These are phyloP conservation scores for Gaeumannomyces tritici DNA, from an alignment of 2,329 filamentous ascomycete species.

Conservation along the genomic window DNA sequence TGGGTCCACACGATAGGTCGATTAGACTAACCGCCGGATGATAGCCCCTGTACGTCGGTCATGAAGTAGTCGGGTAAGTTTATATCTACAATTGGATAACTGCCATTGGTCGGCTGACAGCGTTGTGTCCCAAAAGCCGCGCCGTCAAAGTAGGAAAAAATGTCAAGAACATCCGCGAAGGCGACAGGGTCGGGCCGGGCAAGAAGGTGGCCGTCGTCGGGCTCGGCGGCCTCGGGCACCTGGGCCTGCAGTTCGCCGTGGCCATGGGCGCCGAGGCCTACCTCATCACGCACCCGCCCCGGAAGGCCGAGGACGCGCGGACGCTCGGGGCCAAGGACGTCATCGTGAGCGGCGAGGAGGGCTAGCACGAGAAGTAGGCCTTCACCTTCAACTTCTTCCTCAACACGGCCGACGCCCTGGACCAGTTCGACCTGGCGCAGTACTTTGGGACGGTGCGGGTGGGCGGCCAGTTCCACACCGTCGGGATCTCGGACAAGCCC, in stretches of 20 bases:
- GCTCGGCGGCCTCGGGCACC: slow-evolving; percentile 30
- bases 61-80: slow-evolving; percentile 26
- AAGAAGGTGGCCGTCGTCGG: slow-evolving; percentile 33
- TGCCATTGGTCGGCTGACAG: not conserved
- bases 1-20: not conserved
- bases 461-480: slow-evolving; percentile 46
- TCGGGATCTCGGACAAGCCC: slow-evolving; percentile 44
- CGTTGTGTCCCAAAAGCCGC: slow-evolving; percentile 29
- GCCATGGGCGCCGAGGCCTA: slow-evolving; percentile 50
- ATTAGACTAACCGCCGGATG: not conserved
- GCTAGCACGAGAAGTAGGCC: slow-evolving; percentile 49
- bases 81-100: not conserved
- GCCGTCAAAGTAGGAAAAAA: slow-evolving; percentile 24
- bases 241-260: slow-evolving; percentile 34
- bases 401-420: slow-evolving; percentile 36
- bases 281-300: slow-evolving; percentile 49
- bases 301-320: slow-evolving; percentile 49
- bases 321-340: slow-evolving; percentile 53
- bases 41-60: slow-evolving; percentile 41
- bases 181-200: slow-evolving; percentile 45
- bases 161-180: slow-evolving; percentile 41
- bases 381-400: slow-evolving; percentile 41
- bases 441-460: slow-evolving; percentile 43
- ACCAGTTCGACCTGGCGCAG: slow-evolving; percentile 42
- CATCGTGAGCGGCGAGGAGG: slow-evolving; percentile 36